These are phyloP conservation scores for Neopestalotiopsis rosae DNA, from an alignment of 2,329 filamentous ascomycete species.

Conservation along the genomic window DNA sequence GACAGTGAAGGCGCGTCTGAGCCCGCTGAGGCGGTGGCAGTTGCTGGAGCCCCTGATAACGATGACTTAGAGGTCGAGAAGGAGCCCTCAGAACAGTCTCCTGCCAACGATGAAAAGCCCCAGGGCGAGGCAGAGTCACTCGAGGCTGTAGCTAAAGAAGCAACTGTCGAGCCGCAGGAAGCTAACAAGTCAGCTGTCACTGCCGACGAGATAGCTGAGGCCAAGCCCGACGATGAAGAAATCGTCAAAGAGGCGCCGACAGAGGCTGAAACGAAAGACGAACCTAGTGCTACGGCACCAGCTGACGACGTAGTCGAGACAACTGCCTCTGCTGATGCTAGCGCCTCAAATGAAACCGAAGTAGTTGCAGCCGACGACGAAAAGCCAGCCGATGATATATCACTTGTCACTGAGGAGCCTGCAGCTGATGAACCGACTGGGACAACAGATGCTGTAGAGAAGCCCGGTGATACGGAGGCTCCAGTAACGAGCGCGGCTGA, in stretches of 20 bases:
- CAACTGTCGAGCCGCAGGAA: neutral
- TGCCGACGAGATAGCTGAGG: neutral
- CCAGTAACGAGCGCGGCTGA: neutral
- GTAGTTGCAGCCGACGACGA: neutral
- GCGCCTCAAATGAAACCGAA: neutral
- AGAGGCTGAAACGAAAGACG: neutral
- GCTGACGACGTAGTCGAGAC: neutral
- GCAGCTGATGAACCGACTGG: neutral
- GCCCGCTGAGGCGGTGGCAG: neutral
- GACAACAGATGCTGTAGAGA: neutral
- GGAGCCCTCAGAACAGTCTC: neutral
- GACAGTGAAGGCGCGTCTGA: neutral
- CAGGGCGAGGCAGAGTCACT: neutral
- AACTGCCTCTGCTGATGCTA: neutral
- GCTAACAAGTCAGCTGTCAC: neutral
- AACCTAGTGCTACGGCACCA: neutral
- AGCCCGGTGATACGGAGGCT: neutral
- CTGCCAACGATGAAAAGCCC: neutral
- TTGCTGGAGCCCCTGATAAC: no score
- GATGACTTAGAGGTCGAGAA: neutral
- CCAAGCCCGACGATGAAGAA: neutral
- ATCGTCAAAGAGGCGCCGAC: neutral
- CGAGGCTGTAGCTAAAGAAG: neutral
- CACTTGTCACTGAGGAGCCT: neutral
- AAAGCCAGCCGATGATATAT: neutral